Percentiles rank a stretch among this genome's conserved stretches.
Evolutionary conservation across 345 rosid genomes (phyloP).

Genomic region (Pelargonium nanum): DNA sequence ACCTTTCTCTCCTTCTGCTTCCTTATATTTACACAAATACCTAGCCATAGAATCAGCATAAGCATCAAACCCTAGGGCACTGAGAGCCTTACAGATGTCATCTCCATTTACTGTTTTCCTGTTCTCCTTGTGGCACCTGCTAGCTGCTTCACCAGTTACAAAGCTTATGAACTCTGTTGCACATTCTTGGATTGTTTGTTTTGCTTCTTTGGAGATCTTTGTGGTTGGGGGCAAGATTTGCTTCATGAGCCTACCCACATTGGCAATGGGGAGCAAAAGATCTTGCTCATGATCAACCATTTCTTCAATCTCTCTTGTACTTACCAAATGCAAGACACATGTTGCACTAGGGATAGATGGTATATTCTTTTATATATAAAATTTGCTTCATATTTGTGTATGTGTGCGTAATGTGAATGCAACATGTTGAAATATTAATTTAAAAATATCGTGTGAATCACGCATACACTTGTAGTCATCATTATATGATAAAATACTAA

Average conservation of each 20-base stretch:
- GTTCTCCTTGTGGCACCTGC: constrained; percentile 74
- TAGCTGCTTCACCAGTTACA: constrained; percentile 71
- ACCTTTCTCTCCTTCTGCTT: constrained; percentile 47
- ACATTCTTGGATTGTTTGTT: constrained; percentile 74
- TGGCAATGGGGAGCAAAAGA: constrained; percentile 61
- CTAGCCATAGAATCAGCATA: constrained; percentile 53
- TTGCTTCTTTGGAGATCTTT: constrained; percentile 78
- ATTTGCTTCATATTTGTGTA: not conserved
- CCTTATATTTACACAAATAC: constrained; percentile 48
- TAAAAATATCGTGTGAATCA: not conserved
- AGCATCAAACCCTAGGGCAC: constrained; percentile 64
- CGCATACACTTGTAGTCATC: not conserved
- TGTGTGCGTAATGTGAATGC: no score
- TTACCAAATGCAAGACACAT: no score
- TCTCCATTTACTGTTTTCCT: constrained; percentile 82
- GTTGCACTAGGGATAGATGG: not conserved
- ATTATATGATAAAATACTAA: no score
- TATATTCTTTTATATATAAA: not conserved
- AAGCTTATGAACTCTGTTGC: constrained; percentile 79
- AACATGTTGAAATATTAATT: not conserved
- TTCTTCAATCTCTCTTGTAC: not conserved
- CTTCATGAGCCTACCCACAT: constrained; percentile 70
- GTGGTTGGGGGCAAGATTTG: constrained; percentile 61
- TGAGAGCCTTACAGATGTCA: constrained; percentile 75
- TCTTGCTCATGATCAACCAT: constrained; percentile 52